These are phyloP conservation scores for Neurospora discreta DNA, from an alignment of 495 filamentous ascomycete genomes.

Conservation along the genomic window DNA sequence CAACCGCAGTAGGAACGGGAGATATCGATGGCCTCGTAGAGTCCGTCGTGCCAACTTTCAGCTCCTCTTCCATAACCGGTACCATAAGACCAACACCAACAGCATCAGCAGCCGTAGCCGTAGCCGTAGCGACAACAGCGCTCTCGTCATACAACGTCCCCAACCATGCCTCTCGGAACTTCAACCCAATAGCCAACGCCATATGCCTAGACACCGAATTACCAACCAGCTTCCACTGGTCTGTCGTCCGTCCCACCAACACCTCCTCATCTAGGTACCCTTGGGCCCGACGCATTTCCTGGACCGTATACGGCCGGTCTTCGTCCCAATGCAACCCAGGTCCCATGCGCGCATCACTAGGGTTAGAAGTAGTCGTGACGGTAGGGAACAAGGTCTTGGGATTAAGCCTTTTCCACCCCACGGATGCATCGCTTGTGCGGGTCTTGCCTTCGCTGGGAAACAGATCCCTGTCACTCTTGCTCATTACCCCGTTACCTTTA, in stretches of 20 bases:
- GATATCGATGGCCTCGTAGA: neutral
- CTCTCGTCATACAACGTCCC: constrained; percentile 20
- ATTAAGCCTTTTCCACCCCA: constrained; percentile 41
- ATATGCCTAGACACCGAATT: constrained; percentile 61
- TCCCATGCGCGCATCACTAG: constrained; percentile 38
- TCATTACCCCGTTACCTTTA: constrained; percentile 28
- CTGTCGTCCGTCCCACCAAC: constrained; percentile 39
- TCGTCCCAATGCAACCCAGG: constrained; percentile 49
- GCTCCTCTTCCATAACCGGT: neutral
- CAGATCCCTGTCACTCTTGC: constrained; percentile 18
- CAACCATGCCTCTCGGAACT: constrained; percentile 48
- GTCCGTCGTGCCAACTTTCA: neutral
- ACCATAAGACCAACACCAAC: neutral
- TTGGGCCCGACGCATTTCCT: constrained; percentile 56
- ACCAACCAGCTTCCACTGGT: constrained; percentile 53
- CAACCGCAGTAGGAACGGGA: neutral
- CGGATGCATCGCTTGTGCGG: constrained; percentile 10
- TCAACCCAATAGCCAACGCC: constrained; percentile 48
- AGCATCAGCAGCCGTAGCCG: neutral
- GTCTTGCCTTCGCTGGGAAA: constrained; percentile 14
- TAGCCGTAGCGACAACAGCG: neutral
- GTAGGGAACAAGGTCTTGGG: constrained; percentile 44
- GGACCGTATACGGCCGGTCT: constrained; percentile 41
- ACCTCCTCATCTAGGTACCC: constrained; percentile 58
- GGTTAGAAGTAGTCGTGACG: constrained; percentile 36